phyloP scores from a whole-genome alignment of 495 filamentous ascomycete species.

The Corynascus novoguineensis region DNA sequence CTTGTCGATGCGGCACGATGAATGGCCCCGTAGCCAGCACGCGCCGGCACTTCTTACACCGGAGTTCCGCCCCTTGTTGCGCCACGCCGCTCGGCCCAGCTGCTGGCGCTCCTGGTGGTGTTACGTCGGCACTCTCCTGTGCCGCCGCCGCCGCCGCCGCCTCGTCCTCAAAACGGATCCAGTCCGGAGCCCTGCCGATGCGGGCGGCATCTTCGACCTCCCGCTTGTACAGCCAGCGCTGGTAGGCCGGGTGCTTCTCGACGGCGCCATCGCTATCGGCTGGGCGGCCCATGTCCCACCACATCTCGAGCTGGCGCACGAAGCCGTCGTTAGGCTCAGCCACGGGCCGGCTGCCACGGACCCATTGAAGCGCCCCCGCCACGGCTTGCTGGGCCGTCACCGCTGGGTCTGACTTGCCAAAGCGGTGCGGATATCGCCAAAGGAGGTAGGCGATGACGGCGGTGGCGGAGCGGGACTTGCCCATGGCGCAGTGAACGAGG shows the following conservation, averaged over 20 bases:
- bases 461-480: slow-evolving; percentile 85
- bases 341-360: slow-evolving; percentile 61
- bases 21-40: slow-evolving; percentile 42
- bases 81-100: slow-evolving; percentile 1
- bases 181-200: slow-evolving; percentile 56
- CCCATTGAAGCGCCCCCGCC: slow-evolving; percentile 38
- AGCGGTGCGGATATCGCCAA: slow-evolving; percentile 50
- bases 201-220: slow-evolving; percentile 70
- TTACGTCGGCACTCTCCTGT: too few species aligned
- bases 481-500: slow-evolving; percentile 75
- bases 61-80: slow-evolving; percentile 39
- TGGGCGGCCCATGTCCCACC: slow-evolving; percentile 76
- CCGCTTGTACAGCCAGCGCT: slow-evolving; percentile 78
- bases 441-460: slow-evolving; percentile 82
- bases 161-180: slow-evolving; percentile 83
- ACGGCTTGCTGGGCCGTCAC: slow-evolving; percentile 29
- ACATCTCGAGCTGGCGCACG: slow-evolving; percentile 80
- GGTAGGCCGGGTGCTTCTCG: slow-evolving; percentile 67
- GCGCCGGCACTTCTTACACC: slow-evolving; percentile 61
- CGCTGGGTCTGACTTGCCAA: slow-evolving; percentile 27
- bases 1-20: slow-evolving; percentile 38
- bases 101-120: too few species aligned
- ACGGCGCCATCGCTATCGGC: slow-evolving; percentile 45
- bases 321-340: slow-evolving; percentile 87
- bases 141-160: slow-evolving; percentile 22